These are phyloP conservation scores for Ochetophila trinervis DNA, from an alignment of 306 rosid species.

Conservation along the genomic window DNA sequence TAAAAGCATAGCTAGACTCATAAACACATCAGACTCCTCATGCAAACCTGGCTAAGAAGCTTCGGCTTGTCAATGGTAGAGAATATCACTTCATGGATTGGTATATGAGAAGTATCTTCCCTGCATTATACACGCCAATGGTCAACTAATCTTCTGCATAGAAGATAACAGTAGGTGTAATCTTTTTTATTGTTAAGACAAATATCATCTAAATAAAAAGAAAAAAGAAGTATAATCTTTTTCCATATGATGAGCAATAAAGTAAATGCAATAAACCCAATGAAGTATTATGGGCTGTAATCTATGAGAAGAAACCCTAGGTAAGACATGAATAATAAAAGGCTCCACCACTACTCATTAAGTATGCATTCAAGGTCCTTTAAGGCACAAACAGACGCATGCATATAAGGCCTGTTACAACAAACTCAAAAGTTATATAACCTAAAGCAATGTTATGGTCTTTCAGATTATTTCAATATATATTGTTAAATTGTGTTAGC, in stretches of 20 bases:
- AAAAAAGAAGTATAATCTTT: too few species aligned
- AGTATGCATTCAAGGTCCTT: not conserved
- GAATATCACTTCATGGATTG: conserved; percentile 87
- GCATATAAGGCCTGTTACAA: too few species aligned
- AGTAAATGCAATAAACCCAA: not conserved
- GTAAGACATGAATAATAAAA: not conserved
- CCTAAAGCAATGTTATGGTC: too few species aligned
- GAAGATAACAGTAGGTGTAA: conserved; percentile 16
- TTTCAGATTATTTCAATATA: too few species aligned
- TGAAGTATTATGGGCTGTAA: not conserved
- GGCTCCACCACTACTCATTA: not conserved
- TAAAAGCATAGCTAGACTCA: not conserved
- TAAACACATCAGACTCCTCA: conserved; percentile 1
- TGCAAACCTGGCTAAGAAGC: conserved; percentile 93
- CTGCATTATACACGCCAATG: conserved; percentile 49
- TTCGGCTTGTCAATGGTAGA: conserved; percentile 91
- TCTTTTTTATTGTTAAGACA: conserved; percentile 8
- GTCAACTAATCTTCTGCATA: conserved; percentile 24
- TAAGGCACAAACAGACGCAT: not conserved
- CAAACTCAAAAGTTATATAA: too few species aligned
- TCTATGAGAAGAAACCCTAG: not conserved
- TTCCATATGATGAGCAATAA: not conserved
- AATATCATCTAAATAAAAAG: conserved; percentile 21
- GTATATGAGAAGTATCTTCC: conserved; percentile 47
- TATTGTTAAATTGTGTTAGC: too few species aligned